Percentiles rank a stretch among this genome's conserved stretches.
Conservation (phyloP, 2,329 filamentous ascomycete genomes). For the Diaporthe amygdali region DNA sequence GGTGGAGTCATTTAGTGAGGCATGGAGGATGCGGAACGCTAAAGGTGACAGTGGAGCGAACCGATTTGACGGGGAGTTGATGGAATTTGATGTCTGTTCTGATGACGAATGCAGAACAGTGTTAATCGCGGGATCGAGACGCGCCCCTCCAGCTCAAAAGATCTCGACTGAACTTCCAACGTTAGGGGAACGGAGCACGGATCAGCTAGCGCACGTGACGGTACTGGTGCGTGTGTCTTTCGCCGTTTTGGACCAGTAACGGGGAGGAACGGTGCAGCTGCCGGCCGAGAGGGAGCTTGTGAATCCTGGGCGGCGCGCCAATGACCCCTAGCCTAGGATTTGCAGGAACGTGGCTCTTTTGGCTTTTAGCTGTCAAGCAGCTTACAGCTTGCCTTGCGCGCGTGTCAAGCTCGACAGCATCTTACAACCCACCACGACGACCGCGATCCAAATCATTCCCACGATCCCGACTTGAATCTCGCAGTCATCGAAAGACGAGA, state of each 20-base stretch:
- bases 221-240: background rate
- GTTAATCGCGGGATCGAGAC: background rate
- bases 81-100: background rate
- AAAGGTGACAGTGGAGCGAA: background rate
- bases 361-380: background rate
- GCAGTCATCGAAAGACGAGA: background rate
- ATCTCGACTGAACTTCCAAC: background rate
- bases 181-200: background rate
- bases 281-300: conserved; percentile 17
- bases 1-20: background rate
- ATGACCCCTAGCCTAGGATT: conserved; percentile 10
- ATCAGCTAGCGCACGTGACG: background rate
- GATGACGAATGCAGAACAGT: conserved; percentile 8
- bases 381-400: background rate
- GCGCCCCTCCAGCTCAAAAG: conserved; percentile 9
- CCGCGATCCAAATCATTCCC: background rate
- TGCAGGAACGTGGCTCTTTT: conserved; percentile 21
- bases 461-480: background rate
- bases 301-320: background rate
- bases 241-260: background rate
- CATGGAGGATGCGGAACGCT: background rate
- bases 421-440: background rate
- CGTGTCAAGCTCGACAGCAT: conserved; percentile 5
- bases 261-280: background rate
- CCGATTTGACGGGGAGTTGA: background rate